These are phyloP conservation scores for Trichoderma asperelloides DNA, from an alignment of 495 filamentous ascomycete species.

Conservation along the genomic window DNA sequence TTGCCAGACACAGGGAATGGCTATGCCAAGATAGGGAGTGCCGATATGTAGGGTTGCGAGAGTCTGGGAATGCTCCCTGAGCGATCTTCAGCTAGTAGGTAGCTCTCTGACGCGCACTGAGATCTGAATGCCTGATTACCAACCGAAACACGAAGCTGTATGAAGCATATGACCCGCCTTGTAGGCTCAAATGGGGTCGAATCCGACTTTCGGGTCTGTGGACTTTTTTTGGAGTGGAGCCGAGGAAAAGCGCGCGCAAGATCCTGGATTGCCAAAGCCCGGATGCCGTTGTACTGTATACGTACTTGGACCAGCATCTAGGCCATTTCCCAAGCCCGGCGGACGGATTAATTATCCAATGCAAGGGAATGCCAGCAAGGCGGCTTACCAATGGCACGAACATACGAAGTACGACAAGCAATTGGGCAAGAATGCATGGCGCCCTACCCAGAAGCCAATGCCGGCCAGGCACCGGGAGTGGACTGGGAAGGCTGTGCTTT, in stretches of 20 bases:
- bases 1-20: too few species aligned
- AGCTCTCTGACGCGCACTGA: background rate
- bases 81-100: background rate
- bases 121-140: background rate
- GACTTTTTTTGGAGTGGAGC: background rate
- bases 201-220: conserved; percentile 1
- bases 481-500: background rate
- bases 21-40: too few species aligned
- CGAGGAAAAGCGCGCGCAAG: conserved; percentile 4
- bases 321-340: too few species aligned
- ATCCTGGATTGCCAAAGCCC: background rate
- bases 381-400: too few species aligned
- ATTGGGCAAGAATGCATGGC: background rate
- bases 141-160: background rate
- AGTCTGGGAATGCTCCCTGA: too few species aligned
- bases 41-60: too few species aligned
- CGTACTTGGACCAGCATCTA: background rate
- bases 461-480: background rate
- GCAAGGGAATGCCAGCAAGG: too few species aligned
- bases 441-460: background rate
- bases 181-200: conserved; percentile 1
- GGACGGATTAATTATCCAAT: too few species aligned
- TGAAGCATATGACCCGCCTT: conserved; percentile 2
- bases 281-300: background rate
- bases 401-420: too few species aligned